Evolutionary conservation across 2,329 filamentous ascomycete species (phyloP), one percentile per base, ranked within the genome.

Genomic region (Colletotrichum musicola): DNA sequence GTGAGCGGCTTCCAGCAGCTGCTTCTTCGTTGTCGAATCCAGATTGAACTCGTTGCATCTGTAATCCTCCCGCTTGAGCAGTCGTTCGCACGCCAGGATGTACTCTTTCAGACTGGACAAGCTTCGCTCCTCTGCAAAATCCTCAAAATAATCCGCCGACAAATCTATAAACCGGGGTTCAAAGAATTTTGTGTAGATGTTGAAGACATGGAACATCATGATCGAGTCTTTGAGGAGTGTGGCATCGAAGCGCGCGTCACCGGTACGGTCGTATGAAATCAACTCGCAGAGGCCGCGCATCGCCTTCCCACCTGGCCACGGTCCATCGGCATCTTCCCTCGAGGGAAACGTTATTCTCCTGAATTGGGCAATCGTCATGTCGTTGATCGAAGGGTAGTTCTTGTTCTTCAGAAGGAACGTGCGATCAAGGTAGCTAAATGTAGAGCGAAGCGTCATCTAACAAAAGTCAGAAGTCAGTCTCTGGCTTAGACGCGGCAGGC

Each of bases 361-460:
- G 77, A 98, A 99, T 68, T 94, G 86, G 14, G 85, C 81, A 63
- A 96, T 89, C 5, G 91, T 89, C 83, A 97, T 90, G 75, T 97
- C 93, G 75, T 95, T 92, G 64, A 99, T 89, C 40, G 92, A 92
- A 10, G 86, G 85, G 42, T 87, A 81, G 22, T 91, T 89, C 72
- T 91, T 90, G 53, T 90, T 90, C 65, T 92, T 90, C 2, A 97
- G 84, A 7, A 99, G 85, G 76, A 94, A 98, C 2, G 94, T 93
- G 71, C 96, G 90, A 77, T 99, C 95, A 72, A 99, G 87, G 76
- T 95, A 99, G 81, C 94, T 97, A 81, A 98, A 98, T 46, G 97
- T 92, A 71, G 93, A 95, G 56, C 94, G 89, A 60, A 99, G 88
- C 14, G 91, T 90, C 72, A 90, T 88, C 90, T 94, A 42, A 5